These are phyloP conservation scores for Aureobasidium sp. DNA, from an alignment of 2,329 filamentous ascomycete genomes.

Conservation along the genomic window DNA sequence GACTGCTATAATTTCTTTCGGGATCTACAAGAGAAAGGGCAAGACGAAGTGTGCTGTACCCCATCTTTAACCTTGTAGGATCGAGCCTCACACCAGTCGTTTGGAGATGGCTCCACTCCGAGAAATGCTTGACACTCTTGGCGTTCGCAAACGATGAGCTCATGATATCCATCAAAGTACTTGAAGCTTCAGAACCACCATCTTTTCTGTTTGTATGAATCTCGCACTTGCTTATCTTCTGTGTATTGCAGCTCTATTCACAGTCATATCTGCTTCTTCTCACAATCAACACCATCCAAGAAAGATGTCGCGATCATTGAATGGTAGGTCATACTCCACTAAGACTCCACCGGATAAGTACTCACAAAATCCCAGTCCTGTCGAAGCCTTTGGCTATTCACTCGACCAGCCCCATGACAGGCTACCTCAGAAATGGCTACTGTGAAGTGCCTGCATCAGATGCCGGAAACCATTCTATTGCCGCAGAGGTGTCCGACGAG, in stretches of 20 bases:
- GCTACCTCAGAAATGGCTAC: conserved; percentile 56
- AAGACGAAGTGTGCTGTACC: background rate
- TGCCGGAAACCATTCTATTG: conserved; percentile 54
- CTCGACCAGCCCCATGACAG: conserved; percentile 52
- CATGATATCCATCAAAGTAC: conserved; percentile 9
- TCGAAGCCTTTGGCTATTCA: conserved; percentile 52
- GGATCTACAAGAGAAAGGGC: background rate
- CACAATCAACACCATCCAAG: conserved; percentile 18
- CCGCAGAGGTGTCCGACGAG: conserved; percentile 50
- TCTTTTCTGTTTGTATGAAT: background rate
- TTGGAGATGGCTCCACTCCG: background rate
- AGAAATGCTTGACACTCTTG: conserved; percentile 7
- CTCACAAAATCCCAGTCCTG: conserved; percentile 39
- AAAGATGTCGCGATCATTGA: conserved; percentile 31
- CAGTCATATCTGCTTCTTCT: background rate
- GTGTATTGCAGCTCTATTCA: background rate
- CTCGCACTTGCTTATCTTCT: background rate
- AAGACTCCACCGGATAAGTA: background rate
- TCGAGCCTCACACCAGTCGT: background rate
- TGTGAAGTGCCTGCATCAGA: conserved; percentile 50
- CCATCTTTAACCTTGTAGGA: background rate
- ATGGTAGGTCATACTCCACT: conserved; percentile 18
- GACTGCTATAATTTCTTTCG: background rate
- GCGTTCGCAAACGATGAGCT: conserved; percentile 2
- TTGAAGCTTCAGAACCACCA: background rate